Evolutionary conservation across 495 filamentous ascomycete species (phyloP).

Genomic region (Echria macrotheca): DNA sequence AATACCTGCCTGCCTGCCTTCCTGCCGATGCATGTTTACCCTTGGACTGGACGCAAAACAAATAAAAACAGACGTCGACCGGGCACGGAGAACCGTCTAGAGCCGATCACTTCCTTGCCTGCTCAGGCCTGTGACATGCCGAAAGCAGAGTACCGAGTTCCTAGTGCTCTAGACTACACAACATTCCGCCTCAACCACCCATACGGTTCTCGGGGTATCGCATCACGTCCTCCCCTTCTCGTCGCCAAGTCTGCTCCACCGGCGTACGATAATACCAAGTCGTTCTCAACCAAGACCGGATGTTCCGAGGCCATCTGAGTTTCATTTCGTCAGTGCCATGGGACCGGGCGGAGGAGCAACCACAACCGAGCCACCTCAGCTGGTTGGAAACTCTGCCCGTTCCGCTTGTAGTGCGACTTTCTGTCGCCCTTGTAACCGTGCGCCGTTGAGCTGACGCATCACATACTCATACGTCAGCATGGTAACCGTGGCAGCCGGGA

Average conservation of each 20-base stretch:
- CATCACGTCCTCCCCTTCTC: not conserved
- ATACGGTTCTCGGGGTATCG: not conserved
- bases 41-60: not conserved
- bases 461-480: slow-evolving; percentile 95
- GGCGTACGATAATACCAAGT: no score
- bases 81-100: no score
- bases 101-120: no score
- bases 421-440: slow-evolving; percentile 26
- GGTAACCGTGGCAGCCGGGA: slow-evolving; percentile 92
- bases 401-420: slow-evolving; percentile 11
- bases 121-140: not conserved
- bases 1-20: no score
- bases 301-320: no score
- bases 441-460: slow-evolving; percentile 49
- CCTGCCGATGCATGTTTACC: no score
- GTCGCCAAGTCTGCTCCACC: not conserved
- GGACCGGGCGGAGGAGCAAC: not conserved
- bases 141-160: not conserved
- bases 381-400: not conserved
- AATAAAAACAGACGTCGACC: no score
- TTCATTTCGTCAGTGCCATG: no score
- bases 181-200: not conserved
- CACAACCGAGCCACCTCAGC: not conserved
- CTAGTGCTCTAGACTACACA: not conserved
- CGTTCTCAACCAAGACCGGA: no score